Evolutionary conservation across 1,284 basidiomycete genomes (phyloP).

Genomic region (Ceratobasidium theobromae): DNA sequence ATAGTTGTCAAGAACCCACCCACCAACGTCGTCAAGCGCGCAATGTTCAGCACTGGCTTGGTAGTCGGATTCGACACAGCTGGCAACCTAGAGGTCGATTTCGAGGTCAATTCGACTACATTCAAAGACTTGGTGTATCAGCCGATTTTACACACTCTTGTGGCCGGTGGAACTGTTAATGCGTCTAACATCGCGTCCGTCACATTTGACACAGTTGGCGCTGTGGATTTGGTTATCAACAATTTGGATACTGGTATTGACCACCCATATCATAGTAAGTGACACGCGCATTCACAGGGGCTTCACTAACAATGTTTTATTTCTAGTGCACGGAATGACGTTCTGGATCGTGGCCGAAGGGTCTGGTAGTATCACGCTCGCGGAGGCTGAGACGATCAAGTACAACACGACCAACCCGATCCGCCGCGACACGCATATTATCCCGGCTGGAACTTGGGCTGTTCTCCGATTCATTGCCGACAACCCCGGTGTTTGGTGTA

Average conservation of each 20-base stretch:
- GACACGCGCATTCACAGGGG: background rate
- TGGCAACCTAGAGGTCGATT: too few species aligned
- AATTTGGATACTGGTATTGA: constrained; percentile 43
- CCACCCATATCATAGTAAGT: constrained; percentile 43
- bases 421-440: constrained; percentile 44
- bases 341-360: constrained; percentile 43
- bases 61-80: too few species aligned
- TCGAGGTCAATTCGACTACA: too few species aligned
- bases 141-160: constrained; percentile 40
- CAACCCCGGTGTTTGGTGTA: constrained; percentile 23
- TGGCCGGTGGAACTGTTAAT: constrained; percentile 36
- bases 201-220: constrained; percentile 35
- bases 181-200: constrained; percentile 35
- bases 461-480: constrained; percentile 38
- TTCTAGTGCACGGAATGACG: constrained; percentile 37
- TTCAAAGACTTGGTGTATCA: constrained; percentile 42
- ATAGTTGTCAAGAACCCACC: too few species aligned
- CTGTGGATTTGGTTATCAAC: constrained; percentile 40
- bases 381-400: constrained; percentile 27
- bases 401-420: constrained; percentile 43
- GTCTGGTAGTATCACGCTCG: constrained; percentile 38
- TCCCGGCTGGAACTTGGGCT: constrained; percentile 38
- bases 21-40: too few species aligned
- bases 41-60: too few species aligned
- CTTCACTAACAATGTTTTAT: background rate